Conservation (phyloP, 2,329 filamentous ascomycete genomes). For the Penicillium sp. region DNA sequence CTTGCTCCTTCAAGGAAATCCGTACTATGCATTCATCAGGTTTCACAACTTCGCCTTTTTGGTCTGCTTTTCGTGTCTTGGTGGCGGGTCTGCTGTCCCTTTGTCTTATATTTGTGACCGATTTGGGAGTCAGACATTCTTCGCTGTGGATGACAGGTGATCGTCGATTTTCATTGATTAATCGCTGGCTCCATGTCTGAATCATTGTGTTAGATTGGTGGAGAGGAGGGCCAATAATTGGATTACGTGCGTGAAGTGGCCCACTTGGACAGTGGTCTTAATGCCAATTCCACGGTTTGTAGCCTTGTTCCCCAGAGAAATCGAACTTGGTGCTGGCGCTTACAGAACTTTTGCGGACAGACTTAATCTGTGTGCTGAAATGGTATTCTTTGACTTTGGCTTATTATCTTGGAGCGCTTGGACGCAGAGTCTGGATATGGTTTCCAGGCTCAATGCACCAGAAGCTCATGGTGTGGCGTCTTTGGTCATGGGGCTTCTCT, state of each 20-base stretch:
- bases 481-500: not conserved
- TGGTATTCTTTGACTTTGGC: not conserved
- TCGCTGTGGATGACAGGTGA: not conserved
- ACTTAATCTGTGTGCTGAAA: not conserved
- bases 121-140: not conserved
- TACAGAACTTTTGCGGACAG: not conserved
- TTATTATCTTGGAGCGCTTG: too few species aligned
- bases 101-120: not conserved
- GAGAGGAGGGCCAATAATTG: not conserved
- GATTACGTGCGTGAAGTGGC: not conserved
- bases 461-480: not conserved
- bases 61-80: not conserved
- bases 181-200: not conserved
- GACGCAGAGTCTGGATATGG: not conserved
- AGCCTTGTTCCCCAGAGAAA: not conserved
- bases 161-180: not conserved
- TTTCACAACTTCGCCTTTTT: constrained; percentile 1
- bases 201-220: not conserved
- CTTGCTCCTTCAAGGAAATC: not conserved
- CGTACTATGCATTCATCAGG: not conserved
- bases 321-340: not conserved
- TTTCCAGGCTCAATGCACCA: not conserved
- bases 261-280: not conserved
- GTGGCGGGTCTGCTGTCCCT: not conserved
- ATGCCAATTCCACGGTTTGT: not conserved